Evolutionary conservation across 345 rosid species (phyloP), one percentile per base, ranked within the genome.

Genomic region (Pugionium dolabratum): DNA sequence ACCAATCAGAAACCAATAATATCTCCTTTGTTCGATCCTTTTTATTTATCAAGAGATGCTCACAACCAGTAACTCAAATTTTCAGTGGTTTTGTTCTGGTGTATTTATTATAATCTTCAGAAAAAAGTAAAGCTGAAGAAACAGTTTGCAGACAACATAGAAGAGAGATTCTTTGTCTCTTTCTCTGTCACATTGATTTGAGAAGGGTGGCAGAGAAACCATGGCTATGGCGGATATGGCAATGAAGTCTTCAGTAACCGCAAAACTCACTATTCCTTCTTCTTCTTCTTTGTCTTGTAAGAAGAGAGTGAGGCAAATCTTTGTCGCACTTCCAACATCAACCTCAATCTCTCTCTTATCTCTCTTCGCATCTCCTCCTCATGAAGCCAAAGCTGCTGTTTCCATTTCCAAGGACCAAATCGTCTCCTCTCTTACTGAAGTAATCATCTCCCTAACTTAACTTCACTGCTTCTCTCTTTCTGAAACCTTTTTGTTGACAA

Each of bases 371-470:
- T 61, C 78, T 75, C 74, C 83, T 66, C 88, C 84, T 4, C 62
- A 37, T 63, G 88, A 90, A 70, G 96, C 95, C 62, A 80, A 81
- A 68, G 77, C 77, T 36, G 91, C 93, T 30, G 59, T 82, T 73
- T 67, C 81, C 77, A 73, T 89, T 59, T 58, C 83, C 74, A 93
- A 87, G 66, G 98, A 89, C 75, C 95, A 87, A 83, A 87, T 89
- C 72, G 83, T 85, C 76, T 89, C 98, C 35, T 87, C 93, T 46
- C 69, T 92, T 75, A 77, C 82, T 48, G 82, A 87, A 77, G 98
- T 92, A 79, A 6, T 6, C 7, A 35, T 10, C 18, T 39, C 34
- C 48, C 25, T 7, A 0, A 4, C 18, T 41, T 29, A 2, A 4
- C 7, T 30, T 37, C 54, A 4, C 26, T 29, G 18, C 47, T 36